Evolutionary conservation across 768 basidiomycete species (phyloP).

Genomic region (Tricholoma hemisulphureum): DNA sequence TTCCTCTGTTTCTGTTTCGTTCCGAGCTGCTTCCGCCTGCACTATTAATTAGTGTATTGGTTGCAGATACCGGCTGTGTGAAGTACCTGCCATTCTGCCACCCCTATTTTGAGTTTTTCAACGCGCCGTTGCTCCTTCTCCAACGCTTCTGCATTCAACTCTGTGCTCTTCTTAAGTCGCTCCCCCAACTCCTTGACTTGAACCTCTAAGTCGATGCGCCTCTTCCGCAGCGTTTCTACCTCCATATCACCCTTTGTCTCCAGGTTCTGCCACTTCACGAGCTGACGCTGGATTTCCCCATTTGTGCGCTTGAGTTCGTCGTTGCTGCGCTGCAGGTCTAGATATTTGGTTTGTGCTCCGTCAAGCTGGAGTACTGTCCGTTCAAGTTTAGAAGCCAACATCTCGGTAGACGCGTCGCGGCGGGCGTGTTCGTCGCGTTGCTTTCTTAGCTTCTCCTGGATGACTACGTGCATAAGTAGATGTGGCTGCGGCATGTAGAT

Average conservation of each 20-base stretch:
- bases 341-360: constrained; percentile 47
- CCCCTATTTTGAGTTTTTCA: constrained; percentile 41
- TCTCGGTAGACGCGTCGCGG: constrained; percentile 44
- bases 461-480: constrained; percentile 6
- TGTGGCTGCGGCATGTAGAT: neutral
- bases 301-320: constrained; percentile 59
- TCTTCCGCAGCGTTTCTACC: constrained; percentile 52
- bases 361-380: constrained; percentile 60
- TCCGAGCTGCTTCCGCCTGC: constrained; percentile 40
- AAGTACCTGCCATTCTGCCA: constrained; percentile 47
- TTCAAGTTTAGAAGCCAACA: constrained; percentile 51
- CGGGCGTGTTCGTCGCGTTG: constrained; percentile 53
- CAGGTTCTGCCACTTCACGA: constrained; percentile 66
- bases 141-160: constrained; percentile 32
- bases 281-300: constrained; percentile 56
- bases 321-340: constrained; percentile 54
- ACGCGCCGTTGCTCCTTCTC: constrained; percentile 44
- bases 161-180: constrained; percentile 34
- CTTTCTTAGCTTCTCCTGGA: constrained; percentile 35
- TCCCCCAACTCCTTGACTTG: constrained; percentile 48
- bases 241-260: constrained; percentile 65
- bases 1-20: constrained; percentile 36
- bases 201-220: constrained; percentile 55
- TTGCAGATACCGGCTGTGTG: neutral
- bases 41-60: neutral